These are phyloP conservation scores for Lasiosphaeria miniovina DNA, from an alignment of 495 filamentous ascomycete species.

Conservation along the genomic window DNA sequence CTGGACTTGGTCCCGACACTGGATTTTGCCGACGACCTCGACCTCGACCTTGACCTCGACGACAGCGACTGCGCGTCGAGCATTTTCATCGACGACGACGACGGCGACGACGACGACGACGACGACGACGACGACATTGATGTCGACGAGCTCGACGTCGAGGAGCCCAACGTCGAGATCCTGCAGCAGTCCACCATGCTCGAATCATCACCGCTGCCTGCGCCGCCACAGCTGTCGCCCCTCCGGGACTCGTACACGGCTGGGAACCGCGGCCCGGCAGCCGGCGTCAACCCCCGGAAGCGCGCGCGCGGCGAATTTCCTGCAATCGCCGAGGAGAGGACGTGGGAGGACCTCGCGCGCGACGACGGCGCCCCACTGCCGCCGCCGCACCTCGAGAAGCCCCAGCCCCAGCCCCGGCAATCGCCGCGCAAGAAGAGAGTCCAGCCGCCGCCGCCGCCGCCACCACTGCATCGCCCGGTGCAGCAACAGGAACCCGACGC, in stretches of 20 bases:
- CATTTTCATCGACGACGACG: slow-evolving; percentile 46
- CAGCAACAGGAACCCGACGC: slow-evolving; percentile 23
- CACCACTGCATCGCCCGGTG: background rate
- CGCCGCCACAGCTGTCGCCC: slow-evolving; percentile 43
- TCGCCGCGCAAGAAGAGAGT: slow-evolving; percentile 27
- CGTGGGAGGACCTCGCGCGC: slow-evolving; percentile 26
- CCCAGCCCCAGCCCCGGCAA: slow-evolving; percentile 25
- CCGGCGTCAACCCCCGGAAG: slow-evolving; percentile 19
- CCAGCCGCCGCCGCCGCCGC: slow-evolving; percentile 13
- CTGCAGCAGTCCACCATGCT: slow-evolving; percentile 42
- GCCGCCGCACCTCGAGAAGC: slow-evolving; percentile 26
- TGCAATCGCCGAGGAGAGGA: slow-evolving; percentile 46
- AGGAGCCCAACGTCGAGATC: slow-evolving; percentile 48
- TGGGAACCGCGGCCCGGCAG: slow-evolving; percentile 37
- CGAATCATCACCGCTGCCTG: slow-evolving; percentile 32
- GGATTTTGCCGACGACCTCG: slow-evolving; percentile 34
- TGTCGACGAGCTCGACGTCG: slow-evolving; percentile 46
- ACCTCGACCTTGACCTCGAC: slow-evolving; percentile 39
- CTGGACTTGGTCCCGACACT: slow-evolving; percentile 35
- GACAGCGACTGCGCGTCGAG: slow-evolving; percentile 45
- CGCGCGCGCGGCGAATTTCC: slow-evolving; percentile 33
- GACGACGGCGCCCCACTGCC: slow-evolving; percentile 28
- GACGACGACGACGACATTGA: slow-evolving; percentile 49
- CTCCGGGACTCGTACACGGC: slow-evolving; percentile 46
- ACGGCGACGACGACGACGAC: slow-evolving; percentile 34